Conservation (phyloP, 2,329 filamentous ascomycete species). For the Claviceps capensis region DNA sequence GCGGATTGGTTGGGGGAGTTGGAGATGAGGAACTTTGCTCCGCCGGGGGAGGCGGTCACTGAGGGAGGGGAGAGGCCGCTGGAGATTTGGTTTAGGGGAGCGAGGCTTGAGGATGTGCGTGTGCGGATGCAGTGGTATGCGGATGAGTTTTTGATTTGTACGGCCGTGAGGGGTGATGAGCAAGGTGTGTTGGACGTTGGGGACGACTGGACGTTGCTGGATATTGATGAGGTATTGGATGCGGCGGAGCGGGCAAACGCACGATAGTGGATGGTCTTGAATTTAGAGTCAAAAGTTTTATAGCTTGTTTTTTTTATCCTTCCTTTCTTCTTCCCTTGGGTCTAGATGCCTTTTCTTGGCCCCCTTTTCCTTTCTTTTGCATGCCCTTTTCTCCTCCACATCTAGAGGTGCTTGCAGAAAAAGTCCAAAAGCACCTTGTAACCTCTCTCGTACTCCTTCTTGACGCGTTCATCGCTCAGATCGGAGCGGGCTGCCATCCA, state of each 20-base stretch:
- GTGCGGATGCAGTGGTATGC: slow-evolving; percentile 25
- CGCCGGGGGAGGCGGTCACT: slow-evolving; percentile 27
- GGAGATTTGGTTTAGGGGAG: slow-evolving; percentile 19
- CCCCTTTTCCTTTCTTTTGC: not conserved
- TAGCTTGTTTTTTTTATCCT: too few relatives aligned
- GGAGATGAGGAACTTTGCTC: slow-evolving; percentile 51
- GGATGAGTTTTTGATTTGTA: slow-evolving; percentile 41
- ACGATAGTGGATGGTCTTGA: not conserved
- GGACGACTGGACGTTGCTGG: slow-evolving; percentile 12
- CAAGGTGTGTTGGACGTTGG: slow-evolving; percentile 26
- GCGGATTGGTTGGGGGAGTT: slow-evolving; percentile 59
- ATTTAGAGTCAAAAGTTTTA: too few relatives aligned
- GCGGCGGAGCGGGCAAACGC: slow-evolving; percentile 24
- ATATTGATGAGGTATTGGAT: slow-evolving; percentile 30
- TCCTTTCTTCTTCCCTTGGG: not conserved
- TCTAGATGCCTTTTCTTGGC: not conserved
- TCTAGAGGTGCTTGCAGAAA: slow-evolving; percentile 36
- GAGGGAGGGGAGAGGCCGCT: slow-evolving; percentile 6
- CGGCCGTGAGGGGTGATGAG: slow-evolving; percentile 30
- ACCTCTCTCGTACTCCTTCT: slow-evolving; percentile 47
- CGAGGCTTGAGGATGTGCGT: slow-evolving; percentile 19
- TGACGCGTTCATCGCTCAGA: slow-evolving; percentile 40
- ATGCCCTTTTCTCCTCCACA: not conserved
- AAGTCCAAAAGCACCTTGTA: slow-evolving; percentile 47
- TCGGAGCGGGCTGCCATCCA: slow-evolving; percentile 59